Evolutionary conservation across 73 alveolate species (phyloP).

Genomic region (Chromera velia): DNA sequence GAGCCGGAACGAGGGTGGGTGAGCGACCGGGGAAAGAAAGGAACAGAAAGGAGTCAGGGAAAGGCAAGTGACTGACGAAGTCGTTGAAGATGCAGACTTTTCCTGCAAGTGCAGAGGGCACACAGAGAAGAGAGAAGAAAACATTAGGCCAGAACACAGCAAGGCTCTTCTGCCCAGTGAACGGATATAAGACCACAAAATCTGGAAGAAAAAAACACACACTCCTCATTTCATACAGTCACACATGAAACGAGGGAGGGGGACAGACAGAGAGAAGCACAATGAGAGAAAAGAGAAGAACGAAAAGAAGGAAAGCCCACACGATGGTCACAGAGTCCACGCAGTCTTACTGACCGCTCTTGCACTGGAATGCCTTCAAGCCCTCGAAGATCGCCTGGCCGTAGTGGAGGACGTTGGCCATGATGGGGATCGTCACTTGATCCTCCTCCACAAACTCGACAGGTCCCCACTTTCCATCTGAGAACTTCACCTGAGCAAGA

Average conservation of each 20-base stretch:
- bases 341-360: background rate
- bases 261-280: no score
- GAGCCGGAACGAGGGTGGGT: no score
- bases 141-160: no score
- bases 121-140: background rate
- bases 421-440: conserved; percentile 28
- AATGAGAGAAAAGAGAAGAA: no score
- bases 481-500: background rate
- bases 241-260: no score
- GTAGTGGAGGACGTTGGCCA: conserved; percentile 41
- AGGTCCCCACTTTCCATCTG: conserved; percentile 31
- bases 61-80: background rate
- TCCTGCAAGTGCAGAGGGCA: background rate
- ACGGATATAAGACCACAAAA: no score
- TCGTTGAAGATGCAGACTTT: background rate
- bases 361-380: background rate
- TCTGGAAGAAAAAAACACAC: no score
- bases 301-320: no score
- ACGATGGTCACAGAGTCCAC: no score
- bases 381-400: conserved; percentile 46
- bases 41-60: background rate
- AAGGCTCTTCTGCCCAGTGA: no score
- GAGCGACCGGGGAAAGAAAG: no score
- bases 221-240: no score
- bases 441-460: conserved; percentile 22